Percentiles rank a stretch among this genome's conserved stretches.
These are phyloP conservation scores for Chytriomyces sp. DNA, from an alignment of 192 early-diverging fungal genomes.

Conservation along the genomic window DNA sequence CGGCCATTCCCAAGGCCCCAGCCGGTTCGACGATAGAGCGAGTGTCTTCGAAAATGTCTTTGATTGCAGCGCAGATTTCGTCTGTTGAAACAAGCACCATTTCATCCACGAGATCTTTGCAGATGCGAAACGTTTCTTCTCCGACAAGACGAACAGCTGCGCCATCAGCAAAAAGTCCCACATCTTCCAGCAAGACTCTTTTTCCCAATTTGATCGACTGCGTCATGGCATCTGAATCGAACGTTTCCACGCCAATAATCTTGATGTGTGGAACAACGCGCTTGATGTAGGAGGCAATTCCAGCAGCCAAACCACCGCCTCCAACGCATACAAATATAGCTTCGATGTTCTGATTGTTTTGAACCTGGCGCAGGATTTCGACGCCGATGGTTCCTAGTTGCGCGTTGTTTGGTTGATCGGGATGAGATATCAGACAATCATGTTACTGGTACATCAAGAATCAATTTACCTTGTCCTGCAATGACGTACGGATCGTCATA, in stretches of 20 bases:
- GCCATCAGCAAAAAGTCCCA: constrained; percentile 97
- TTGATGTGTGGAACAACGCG: constrained; percentile 84
- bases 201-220: constrained; percentile 70
- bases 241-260: constrained; percentile 86
- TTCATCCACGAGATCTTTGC: constrained; percentile 81
- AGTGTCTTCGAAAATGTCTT: constrained; percentile 78
- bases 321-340: constrained; percentile 93
- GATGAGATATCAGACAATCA: background rate
- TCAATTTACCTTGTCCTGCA: constrained; percentile 92
- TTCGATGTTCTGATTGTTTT: constrained; percentile 68
- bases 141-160: constrained; percentile 93
- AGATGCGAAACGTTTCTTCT: constrained; percentile 84
- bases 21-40: constrained; percentile 96
- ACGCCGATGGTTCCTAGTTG: constrained; percentile 85
- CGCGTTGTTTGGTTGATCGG: constrained; percentile 22
- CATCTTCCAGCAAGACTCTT: constrained; percentile 73
- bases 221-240: constrained; percentile 88
- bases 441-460: constrained; percentile 18
- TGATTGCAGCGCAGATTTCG: constrained; percentile 85
- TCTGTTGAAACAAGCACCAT: constrained; percentile 91
- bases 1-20: constrained; percentile 87
- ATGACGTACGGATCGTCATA: constrained; percentile 98
- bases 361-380: constrained; percentile 66
- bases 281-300: constrained; percentile 93
- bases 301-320: constrained; percentile 91